Base-by-base conservation (phyloP, 1,139 yeast species). In the Candida dubliniensis region DNA sequence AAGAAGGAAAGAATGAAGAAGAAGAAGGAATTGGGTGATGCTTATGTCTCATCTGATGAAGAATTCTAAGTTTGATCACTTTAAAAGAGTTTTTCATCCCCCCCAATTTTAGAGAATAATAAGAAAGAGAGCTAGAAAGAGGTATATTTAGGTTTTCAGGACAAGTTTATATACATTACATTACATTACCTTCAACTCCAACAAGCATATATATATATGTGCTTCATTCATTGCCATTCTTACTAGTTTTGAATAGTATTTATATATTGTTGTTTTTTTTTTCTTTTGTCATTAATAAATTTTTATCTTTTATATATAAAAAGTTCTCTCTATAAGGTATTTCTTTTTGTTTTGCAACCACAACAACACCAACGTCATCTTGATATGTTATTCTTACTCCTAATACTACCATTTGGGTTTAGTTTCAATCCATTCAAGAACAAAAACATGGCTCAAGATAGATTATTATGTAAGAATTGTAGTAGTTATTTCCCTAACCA, bases 1-100 rank as follows among this genome's bases (percentile, higher is more conserved):
- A 93, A 93, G 97, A 93, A 93, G 96, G 99, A 93, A 81, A 90
- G 99, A 85, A 91, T 93, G 98, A 89, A 87, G 88, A 93, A 91
- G 95, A 93, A 93, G 97, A 93, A 93, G 96, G 96, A 87, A 76
- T 77, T 90, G 73, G 98, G 98, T 82, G 99, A 93, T 69, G 98
- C 95, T 73, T 93, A 93, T 73, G 96, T 90, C 60, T 91, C 97
- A 59, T 87, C 95, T 58, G 98, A 90, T 64, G 96, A 85, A 47
- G 98, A 91, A 38, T 64, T 66, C 54, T 68, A 63, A 63, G 53
- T 44, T 31, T 31, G 36, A 38, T 38, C 31, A 18, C 23, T 18
- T n/a, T n/a, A n/a, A 18, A 18, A 18, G 23, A 18, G 23, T 18
- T 18, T 18, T 18, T 18, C 23, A 3, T 18, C 23, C 23, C 23